These are phyloP conservation scores for Dioscorea zingiberensis DNA, from an alignment of 106 monocot species.

Conservation along the genomic window DNA sequence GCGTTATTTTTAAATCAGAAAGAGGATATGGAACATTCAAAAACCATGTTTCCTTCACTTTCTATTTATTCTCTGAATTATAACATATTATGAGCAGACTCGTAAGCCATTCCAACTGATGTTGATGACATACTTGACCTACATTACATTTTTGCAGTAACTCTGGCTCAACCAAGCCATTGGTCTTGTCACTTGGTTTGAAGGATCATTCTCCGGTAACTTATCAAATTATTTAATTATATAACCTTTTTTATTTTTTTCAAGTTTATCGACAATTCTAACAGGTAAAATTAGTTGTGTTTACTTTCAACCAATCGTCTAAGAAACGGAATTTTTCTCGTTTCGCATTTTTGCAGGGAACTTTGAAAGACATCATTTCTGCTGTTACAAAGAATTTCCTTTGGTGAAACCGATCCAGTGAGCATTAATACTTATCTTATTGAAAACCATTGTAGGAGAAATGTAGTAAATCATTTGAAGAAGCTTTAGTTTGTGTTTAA, in stretches of 20 bases:
- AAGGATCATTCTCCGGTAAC: slow-evolving; percentile 48
- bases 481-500: too few species aligned
- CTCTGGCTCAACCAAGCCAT: slow-evolving; percentile 31
- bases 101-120: too few species aligned
- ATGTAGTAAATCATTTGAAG: too few species aligned
- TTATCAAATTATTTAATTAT: neutral
- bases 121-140: neutral
- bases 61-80: neutral
- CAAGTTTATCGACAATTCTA: neutral
- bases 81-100: neutral
- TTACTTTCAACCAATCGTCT: neutral
- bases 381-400: slow-evolving; percentile 31
- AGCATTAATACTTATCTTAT: too few species aligned
- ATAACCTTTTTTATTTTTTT: neutral
- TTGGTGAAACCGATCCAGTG: slow-evolving; percentile 18
- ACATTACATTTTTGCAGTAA: slow-evolving; percentile 17
- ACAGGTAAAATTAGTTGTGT: neutral
- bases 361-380: slow-evolving; percentile 38
- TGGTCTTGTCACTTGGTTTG: slow-evolving; percentile 48
- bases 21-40: too few species aligned
- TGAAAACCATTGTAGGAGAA: too few species aligned
- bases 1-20: too few species aligned
- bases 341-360: slow-evolving; percentile 21
- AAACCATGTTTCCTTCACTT: too few species aligned
- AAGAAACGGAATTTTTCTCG: neutral